Conservation (phyloP, 768 basidiomycete species). For the Pholiota molesta region DNA sequence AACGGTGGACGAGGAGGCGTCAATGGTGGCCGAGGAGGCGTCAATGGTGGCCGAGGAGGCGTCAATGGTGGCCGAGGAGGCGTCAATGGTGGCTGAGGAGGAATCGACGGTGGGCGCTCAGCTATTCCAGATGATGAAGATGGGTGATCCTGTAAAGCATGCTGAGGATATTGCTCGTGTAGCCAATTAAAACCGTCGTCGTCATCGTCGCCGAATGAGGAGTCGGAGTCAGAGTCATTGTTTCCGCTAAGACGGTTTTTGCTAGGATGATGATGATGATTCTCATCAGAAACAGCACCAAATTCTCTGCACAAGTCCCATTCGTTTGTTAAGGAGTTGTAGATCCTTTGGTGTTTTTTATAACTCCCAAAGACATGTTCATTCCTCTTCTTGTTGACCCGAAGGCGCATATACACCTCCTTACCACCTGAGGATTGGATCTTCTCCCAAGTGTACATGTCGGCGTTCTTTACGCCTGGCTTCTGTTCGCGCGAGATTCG, state of each 20-base stretch:
- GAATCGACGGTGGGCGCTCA: background rate
- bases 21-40: too few relatives aligned
- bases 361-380: background rate
- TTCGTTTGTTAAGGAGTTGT: background rate
- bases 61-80: too few relatives aligned
- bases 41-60: too few relatives aligned
- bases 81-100: too few relatives aligned
- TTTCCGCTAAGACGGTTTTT: background rate
- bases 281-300: background rate
- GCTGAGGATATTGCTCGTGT: too few relatives aligned
- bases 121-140: too few relatives aligned
- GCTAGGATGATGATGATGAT: background rate
- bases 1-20: too few relatives aligned
- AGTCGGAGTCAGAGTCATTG: background rate
- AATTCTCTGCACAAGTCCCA: background rate
- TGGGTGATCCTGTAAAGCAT: too few relatives aligned
- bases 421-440: background rate
- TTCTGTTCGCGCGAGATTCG: background rate
- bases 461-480: background rate
- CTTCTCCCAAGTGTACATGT: background rate
- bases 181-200: background rate
- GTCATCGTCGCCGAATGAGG: background rate
- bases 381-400: constrained; percentile 1
- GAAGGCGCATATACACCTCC: constrained; percentile 7
- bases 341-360: background rate